Evolutionary conservation across 2,329 filamentous ascomycete genomes (phyloP).

Genomic region (Colletotrichum sp.): DNA sequence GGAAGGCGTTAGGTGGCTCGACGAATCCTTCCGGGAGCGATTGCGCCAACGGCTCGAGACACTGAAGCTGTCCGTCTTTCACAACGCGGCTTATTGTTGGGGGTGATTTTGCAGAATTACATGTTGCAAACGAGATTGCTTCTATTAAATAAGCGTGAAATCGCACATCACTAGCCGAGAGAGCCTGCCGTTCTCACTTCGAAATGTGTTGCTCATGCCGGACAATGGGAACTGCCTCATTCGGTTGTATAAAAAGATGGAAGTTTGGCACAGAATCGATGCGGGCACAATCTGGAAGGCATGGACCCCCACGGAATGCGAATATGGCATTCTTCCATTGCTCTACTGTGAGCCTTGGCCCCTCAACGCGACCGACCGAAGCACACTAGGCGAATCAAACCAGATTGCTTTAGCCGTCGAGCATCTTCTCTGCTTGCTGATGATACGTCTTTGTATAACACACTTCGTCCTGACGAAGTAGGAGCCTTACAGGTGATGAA

Average conservation of each 20-base stretch:
- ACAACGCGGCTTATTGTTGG: background rate
- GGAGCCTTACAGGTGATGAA: no score
- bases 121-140: background rate
- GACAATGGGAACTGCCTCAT: background rate
- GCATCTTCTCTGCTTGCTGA: rapidly evolving
- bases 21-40: background rate
- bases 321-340: background rate
- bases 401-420: background rate
- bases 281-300: background rate
- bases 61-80: background rate
- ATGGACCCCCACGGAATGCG: background rate
- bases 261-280: background rate
- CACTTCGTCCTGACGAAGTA: no score
- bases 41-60: background rate
- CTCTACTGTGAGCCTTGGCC: background rate
- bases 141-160: background rate
- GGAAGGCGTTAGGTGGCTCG: no score
- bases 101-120: background rate
- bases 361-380: no score
- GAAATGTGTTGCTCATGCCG: no score
- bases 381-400: background rate
- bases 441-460: rapidly evolving
- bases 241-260: background rate
- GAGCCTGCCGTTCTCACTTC: no score
- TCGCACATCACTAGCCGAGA: no score